Conservation (phyloP, 2,329 filamentous ascomycete species). For the Calonectria multiphialidica region DNA sequence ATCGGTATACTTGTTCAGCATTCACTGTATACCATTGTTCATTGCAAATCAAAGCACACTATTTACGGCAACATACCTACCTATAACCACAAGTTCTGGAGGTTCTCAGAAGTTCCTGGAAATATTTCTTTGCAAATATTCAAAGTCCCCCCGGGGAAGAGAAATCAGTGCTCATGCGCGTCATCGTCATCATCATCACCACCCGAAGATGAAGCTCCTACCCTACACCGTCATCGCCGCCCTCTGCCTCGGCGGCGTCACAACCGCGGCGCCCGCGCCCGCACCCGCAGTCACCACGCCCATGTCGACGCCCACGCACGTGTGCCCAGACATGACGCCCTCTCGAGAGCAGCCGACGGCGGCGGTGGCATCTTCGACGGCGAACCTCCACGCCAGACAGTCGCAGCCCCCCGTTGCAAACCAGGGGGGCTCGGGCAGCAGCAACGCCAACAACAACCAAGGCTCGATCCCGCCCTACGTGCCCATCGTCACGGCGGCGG, state of each 20-base stretch:
- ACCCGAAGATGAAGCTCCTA: conserved; percentile 25
- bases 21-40: neutral
- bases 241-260: neutral
- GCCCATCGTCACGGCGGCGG: conserved; percentile 48
- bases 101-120: neutral
- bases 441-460: conserved; percentile 16
- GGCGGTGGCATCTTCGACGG: too few species aligned
- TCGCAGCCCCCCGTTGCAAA: too few species aligned
- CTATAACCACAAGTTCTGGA: neutral
- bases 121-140: too few species aligned
- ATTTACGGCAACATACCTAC: neutral
- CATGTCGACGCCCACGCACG: neutral
- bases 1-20: neutral
- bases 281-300: neutral
- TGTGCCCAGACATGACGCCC: neutral
- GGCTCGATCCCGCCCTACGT: conserved; percentile 38
- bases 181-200: too few species aligned
- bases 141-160: too few species aligned
- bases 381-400: too few species aligned
- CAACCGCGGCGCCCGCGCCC: conserved; percentile 10
- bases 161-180: too few species aligned
- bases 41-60: neutral
- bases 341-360: neutral
- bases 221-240: conserved; percentile 22
- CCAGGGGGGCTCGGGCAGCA: neutral